phyloP scores from a whole-genome alignment of 2,329 filamentous ascomycete genomes.

The Lasiodiplodia gonubiensis region DNA sequence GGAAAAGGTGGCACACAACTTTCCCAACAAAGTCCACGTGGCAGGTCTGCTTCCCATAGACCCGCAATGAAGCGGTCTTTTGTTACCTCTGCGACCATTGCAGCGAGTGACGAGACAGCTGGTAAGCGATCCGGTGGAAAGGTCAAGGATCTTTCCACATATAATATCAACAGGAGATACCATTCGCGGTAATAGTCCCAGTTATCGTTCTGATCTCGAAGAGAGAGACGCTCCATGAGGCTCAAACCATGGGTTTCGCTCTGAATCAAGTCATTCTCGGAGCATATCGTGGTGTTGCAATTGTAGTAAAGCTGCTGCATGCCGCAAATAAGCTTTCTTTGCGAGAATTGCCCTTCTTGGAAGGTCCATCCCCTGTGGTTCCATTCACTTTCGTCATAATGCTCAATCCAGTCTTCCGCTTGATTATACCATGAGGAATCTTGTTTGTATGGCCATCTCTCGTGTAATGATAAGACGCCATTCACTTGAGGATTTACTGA shows the following conservation, averaged over 20 bases:
- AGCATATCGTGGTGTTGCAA: neutral
- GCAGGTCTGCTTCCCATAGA: neutral
- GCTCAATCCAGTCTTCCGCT: too few relatives aligned
- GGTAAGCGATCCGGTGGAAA: neutral
- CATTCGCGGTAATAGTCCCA: neutral
- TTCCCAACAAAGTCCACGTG: neutral
- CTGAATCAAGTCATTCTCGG: neutral
- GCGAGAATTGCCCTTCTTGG: neutral
- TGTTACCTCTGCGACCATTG: neutral
- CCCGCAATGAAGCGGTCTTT: neutral
- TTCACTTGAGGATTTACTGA: neutral
- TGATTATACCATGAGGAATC: too few relatives aligned
- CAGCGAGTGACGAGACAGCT: neutral
- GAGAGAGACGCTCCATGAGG: too few relatives aligned
- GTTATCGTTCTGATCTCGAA: too few relatives aligned
- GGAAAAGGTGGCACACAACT: too few relatives aligned
- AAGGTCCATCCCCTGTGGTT: neutral
- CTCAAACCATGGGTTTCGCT: too few relatives aligned
- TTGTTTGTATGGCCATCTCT: neutral
- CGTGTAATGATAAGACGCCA: neutral
- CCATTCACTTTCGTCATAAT: neutral
- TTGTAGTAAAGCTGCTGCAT: neutral
- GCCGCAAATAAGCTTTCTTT: neutral
- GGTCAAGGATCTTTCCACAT: neutral
- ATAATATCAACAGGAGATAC: fast-evolving